These are phyloP conservation scores for Ceratocystis variospora DNA, from an alignment of 2,329 filamentous ascomycete genomes.

Conservation along the genomic window DNA sequence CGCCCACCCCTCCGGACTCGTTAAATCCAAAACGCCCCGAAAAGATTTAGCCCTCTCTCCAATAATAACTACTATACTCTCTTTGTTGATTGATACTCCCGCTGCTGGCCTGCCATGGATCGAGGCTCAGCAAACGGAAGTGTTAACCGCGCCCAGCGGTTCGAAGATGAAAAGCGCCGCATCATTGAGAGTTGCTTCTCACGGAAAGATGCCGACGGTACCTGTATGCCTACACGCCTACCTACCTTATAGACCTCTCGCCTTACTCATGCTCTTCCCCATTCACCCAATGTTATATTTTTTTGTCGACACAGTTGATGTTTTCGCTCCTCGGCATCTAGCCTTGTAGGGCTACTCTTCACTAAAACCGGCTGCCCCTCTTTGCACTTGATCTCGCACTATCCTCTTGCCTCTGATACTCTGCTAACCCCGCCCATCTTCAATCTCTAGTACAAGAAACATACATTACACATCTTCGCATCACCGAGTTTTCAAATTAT, in stretches of 20 bases:
- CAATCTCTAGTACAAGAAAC: conserved; percentile 58
- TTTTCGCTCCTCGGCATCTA: background rate
- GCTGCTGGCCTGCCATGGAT: background rate
- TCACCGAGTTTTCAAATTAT: conserved; percentile 72
- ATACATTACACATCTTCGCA: conserved; percentile 93
- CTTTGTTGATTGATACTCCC: background rate
- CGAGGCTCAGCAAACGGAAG: conserved; percentile 3
- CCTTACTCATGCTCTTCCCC: background rate
- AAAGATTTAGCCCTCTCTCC: background rate
- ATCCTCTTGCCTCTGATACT: conserved; percentile 18
- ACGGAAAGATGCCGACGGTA: conserved; percentile 77
- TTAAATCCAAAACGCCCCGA: background rate
- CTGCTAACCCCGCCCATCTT: conserved; percentile 7
- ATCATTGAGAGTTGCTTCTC: conserved; percentile 91
- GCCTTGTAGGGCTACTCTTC: background rate
- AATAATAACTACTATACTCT: background rate
- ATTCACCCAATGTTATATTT: background rate
- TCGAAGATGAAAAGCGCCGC: conserved; percentile 91
- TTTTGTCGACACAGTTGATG: background rate
- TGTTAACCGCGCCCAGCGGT: conserved; percentile 53
- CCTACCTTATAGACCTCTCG: background rate
- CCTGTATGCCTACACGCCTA: conserved; percentile 43
- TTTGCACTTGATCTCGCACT: conserved; percentile 16
- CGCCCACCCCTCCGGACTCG: background rate
- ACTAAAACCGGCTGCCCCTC: background rate